Base-by-base conservation (phyloP, 352 stramenopile species). In the Phytopythium ostracodes region DNA sequence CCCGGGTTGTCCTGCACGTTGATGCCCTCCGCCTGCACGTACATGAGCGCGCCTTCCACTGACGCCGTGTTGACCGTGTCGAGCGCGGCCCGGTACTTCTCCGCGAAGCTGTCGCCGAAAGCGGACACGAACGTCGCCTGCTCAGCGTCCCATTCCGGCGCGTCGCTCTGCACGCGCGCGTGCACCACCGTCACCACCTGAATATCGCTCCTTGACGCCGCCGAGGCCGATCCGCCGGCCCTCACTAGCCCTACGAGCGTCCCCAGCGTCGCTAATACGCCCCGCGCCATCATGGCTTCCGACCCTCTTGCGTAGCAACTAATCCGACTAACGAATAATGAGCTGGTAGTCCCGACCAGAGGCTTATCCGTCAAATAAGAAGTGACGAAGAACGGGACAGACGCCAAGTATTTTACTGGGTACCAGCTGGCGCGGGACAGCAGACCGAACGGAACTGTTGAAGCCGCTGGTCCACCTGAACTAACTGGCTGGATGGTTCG, bases 11-110 rank as follows among this genome's bases (percentile, higher is more conserved):
- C 20, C 17, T 60, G 68, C 50, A 77, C 59, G 66, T 89, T 74
- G 61, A 94, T 94, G 35, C 83, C 75, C 60, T 94, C 85, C 8
- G 83, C 80, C 67, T 92, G 83, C 0, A 92, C 81, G 60, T 88
- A 94, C 79, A 87, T 91, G 52, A 94, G 70, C 24, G 83, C 75
- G 10, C 85, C 85, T 60, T 94, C 85, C 4, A 94, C 80, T 5
- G 62, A 83, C 22, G 86, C 86, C 4, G 71, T 88, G 67, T 94
- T 94, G 55, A 91, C 78, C 8, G 79, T 84, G 61, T 94, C 86
- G 2, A 92, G 65, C 14, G 71, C 70, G 7, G 63, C 76, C 11
- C 62, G 66, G 63, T 83, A 90, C 33, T 67, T 57, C 38, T 76
- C 61, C 1, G 62, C 62, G 22, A 77, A 77, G n/a, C 61, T 73